Conservation (phyloP, 352 stramenopile species). For the Pythium sp. region DNA sequence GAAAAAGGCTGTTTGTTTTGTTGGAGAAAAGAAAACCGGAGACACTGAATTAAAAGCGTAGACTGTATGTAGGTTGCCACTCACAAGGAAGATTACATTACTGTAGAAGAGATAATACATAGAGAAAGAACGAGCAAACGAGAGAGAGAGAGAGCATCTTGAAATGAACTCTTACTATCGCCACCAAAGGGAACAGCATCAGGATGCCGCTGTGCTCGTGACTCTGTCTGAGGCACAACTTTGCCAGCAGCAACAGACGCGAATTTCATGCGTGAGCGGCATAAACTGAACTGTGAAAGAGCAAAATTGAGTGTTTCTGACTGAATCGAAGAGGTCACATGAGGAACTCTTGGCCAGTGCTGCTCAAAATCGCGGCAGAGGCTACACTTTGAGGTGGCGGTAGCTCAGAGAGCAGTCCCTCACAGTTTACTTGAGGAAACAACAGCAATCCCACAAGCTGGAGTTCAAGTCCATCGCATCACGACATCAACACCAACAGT, state of each 20-base stretch:
- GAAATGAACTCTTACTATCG: too few relatives aligned
- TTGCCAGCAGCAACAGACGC: too few relatives aligned
- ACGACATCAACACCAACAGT: too few relatives aligned
- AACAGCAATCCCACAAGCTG: too few relatives aligned
- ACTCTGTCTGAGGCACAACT: too few relatives aligned
- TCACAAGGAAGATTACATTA: neutral
- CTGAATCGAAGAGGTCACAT: neutral
- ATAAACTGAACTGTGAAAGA: neutral
- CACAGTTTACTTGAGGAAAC: too few relatives aligned
- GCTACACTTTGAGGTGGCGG: too few relatives aligned
- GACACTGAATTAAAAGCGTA: neutral
- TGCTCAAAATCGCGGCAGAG: neutral
- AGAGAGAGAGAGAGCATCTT: too few relatives aligned
- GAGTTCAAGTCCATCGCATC: too few relatives aligned
- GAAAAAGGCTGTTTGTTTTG: neutral
- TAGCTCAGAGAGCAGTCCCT: too few relatives aligned
- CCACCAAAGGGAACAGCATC: too few relatives aligned
- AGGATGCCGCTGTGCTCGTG: too few relatives aligned
- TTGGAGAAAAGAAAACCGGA: neutral
- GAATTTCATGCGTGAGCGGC: neutral
- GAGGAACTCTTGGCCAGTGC: neutral
- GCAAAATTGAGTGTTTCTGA: neutral
- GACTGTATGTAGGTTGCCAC: neutral
- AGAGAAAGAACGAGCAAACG: neutral
- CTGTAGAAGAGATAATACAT: conserved; percentile 6